Evolutionary conservation across 495 filamentous ascomycete species (phyloP), one percentile per base, ranked within the genome.

Genomic region (Cercophora newfieldiana): DNA sequence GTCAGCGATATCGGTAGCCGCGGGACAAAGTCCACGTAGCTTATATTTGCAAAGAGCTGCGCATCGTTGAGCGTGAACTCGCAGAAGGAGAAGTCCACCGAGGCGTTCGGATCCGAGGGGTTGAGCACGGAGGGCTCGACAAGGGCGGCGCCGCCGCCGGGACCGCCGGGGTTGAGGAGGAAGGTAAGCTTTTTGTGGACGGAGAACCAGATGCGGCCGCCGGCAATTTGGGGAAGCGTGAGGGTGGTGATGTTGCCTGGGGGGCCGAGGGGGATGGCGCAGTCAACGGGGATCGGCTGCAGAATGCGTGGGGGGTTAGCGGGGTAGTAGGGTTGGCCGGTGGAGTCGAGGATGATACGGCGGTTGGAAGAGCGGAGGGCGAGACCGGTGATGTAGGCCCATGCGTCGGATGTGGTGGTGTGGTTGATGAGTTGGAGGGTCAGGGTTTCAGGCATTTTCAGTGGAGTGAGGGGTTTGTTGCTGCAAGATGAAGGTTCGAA

Each of bases 21-120:
- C 21, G 71, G 71, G 37, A 91, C 87, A 64, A 92, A 92, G 72
- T 94, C 91, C 25, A 94, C 91, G 61, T 90, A 90, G 65, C 81
- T 87, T 71, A 93, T 91, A 69, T 94, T 94, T 49, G 88, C 90
- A 72, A 90, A 94, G 7, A 94, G 81, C 79, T 92, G 88, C 29
- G 77, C 75, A 61, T 73, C 73, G 72, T 91, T 90, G 72, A 86
- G 87, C 0, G 91, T 94, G 74, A 93, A 92, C 73, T 94, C 91
- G 78, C 82, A 85, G 73, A 94, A 94, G 51, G 80, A 82, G 82
- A 91, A 94, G 68, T 81, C 78, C 21, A 86, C 79, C 47, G 84
- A 78, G 62, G 84, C 82, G 69, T 93, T 93, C 0, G 86, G 82
- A 67, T 94, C 91, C 12, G 79, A 81, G 0, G 85, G 85, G 71